phyloP scores from a whole-genome alignment of 805 yeast species.

The Kuraishia ogatae region DNA sequence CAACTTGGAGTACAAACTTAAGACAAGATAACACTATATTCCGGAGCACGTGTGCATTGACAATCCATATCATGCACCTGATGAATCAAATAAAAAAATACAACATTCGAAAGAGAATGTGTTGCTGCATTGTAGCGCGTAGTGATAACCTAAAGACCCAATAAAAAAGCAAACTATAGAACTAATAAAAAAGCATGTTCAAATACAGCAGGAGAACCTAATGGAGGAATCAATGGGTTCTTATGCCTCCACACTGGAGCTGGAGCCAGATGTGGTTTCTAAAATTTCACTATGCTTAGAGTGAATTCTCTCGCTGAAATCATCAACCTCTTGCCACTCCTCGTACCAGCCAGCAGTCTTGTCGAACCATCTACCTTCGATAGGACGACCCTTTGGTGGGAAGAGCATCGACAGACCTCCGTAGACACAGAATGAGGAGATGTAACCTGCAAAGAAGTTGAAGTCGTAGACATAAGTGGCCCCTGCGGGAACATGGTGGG shows the following conservation, averaged over 20 bases:
- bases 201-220: too few relatives aligned
- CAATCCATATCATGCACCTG: too few relatives aligned
- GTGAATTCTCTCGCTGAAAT: slow-evolving; percentile 32
- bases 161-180: neutral
- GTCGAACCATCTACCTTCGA: slow-evolving; percentile 8
- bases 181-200: too few relatives aligned
- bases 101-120: neutral
- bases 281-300: neutral
- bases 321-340: slow-evolving; percentile 55
- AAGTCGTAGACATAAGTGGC: slow-evolving; percentile 67
- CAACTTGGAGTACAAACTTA: too few relatives aligned
- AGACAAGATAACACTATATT: too few relatives aligned
- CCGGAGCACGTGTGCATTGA: too few relatives aligned
- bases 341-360: slow-evolving; percentile 41
- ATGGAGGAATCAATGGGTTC: too few relatives aligned
- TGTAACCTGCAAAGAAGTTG: slow-evolving; percentile 72
- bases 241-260: neutral
- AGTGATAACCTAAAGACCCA: neutral
- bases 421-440: slow-evolving; percentile 48
- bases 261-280: neutral
- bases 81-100: too few relatives aligned
- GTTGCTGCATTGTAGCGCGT: too few relatives aligned
- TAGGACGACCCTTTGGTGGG: slow-evolving; percentile 41
- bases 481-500: slow-evolving; percentile 63
- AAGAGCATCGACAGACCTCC: slow-evolving; percentile 38